Evolutionary conservation across 1,284 basidiomycete genomes (phyloP), one percentile per base, ranked within the genome.

Genomic region (Megacollybia platyphylla): DNA sequence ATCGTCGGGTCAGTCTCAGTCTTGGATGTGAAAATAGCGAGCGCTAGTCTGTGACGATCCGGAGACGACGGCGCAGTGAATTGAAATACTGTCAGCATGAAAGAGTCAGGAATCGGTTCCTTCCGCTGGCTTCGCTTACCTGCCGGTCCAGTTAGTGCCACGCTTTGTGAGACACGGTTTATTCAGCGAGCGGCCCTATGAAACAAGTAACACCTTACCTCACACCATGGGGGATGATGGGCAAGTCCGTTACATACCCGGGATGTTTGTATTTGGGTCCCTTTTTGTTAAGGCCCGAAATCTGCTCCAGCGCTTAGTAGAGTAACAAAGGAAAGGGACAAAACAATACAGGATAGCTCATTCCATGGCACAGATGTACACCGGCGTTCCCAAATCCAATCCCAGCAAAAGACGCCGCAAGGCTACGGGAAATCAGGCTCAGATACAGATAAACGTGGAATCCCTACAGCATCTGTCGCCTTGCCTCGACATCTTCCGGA

Each of bases 321-420:
- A 28, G 29, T 17, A 28, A 20, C 13, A 41, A 37, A 28, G 28
- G 4, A 35, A 7, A 17, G 46, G 39, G 39, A 29, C 40, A 41
- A 11, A 20, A 29, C 59, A 73, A 47, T 57, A 83, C 82, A 3
- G 84, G 84, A 51, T 86, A 88, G 52, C 84, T 86, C 66, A 88
- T 86, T 35, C 84, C 88, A 54, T 90, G 88, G 53, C 87, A 92
- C 47, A 93, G 62, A 60, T 93, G 90, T 4, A 96, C 91, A 27
- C 92, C 92, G 15, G 84, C 92, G 56, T 94, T 96, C 30, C 93
- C 93, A 54, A 97, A 97, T 0, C 92, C 92, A 46, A 96, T 94
- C 39, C 92, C 93, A 47, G 92, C 92, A 49, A 91, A 89, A 5
- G 87, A 87, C n/a, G 87, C 72, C 1, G 88, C 87, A 43, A 93